Percentiles rank a stretch among this genome's conserved stretches.
phyloP scores from a whole-genome alignment of 805 yeast genomes.

The Komagataella mondaviorum region DNA sequence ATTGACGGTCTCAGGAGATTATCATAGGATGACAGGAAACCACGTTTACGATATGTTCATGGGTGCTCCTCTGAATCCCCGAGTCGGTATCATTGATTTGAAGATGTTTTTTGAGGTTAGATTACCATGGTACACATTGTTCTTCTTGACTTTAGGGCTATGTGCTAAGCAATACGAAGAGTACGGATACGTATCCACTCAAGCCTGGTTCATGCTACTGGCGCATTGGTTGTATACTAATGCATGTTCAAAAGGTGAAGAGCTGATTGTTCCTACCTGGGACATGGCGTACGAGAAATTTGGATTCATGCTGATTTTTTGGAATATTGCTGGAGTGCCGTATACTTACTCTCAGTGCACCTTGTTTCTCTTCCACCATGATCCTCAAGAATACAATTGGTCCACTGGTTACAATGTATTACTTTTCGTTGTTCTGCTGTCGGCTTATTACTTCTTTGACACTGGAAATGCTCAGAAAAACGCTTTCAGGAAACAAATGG shows the following conservation, averaged over 20 bases:
- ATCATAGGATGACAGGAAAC: constrained; percentile 86
- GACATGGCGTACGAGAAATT: constrained; percentile 99
- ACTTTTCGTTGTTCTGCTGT: constrained; percentile 41
- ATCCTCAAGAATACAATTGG: constrained; percentile 75
- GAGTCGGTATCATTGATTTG: constrained; percentile 83
- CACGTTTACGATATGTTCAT: constrained; percentile 83
- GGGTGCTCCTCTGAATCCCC: constrained; percentile 97
- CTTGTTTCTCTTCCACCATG: constrained; percentile 66
- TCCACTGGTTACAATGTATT: constrained; percentile 43
- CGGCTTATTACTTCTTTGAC: constrained; percentile 87
- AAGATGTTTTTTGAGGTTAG: constrained; percentile 98
- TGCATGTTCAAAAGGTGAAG: constrained; percentile 97
- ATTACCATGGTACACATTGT: constrained; percentile 89
- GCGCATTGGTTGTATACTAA: constrained; percentile 95
- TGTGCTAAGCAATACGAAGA: constrained; percentile 68
- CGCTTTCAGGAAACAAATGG: constrained; percentile 69
- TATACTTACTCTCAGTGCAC: constrained; percentile 95
- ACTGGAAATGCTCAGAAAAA: constrained; percentile 93
- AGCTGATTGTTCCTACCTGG: constrained; percentile 95
- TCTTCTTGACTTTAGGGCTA: constrained; percentile 63
- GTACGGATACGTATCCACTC: constrained; percentile 71
- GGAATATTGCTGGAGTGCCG: constrained; percentile 99
- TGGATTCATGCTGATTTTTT: constrained; percentile 97
- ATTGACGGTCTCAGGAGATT: constrained; percentile 51
- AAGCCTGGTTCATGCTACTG: constrained; percentile 54